Conservation (phyloP, 192 early-diverging fungal species). For the Backusella circina region DNA sequence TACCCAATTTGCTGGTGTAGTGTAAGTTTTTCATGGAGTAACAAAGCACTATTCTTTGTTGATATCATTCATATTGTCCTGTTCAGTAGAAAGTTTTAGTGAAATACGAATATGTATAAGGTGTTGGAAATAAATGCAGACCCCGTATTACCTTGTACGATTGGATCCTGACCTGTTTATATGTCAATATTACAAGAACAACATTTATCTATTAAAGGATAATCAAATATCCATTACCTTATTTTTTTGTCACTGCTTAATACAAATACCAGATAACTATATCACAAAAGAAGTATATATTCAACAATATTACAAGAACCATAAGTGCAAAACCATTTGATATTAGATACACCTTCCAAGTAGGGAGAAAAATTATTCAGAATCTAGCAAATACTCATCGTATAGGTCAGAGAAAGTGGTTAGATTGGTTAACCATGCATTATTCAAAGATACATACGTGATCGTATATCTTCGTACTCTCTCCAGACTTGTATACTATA, state of each 20-base stretch:
- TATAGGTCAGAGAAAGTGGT: not conserved
- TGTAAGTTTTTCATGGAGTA: constrained; percentile 10
- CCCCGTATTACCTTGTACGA: not conserved
- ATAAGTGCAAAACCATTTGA: constrained; percentile 6
- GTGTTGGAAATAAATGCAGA: constrained; percentile 1
- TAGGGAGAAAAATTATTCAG: constrained; percentile 10
- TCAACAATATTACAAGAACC: not conserved
- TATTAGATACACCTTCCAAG: constrained; percentile 16
- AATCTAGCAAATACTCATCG: not conserved
- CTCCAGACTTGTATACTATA: constrained; percentile 8
- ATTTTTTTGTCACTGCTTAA: constrained; percentile 20
- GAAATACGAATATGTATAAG: constrained; percentile 4
- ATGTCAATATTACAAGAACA: not conserved
- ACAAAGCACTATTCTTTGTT: not conserved
- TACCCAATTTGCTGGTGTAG: constrained; percentile 22
- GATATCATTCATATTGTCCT: not conserved
- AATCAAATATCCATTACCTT: not conserved
- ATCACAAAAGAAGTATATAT: not conserved
- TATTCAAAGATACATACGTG: constrained; percentile 34
- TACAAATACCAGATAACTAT: not conserved
- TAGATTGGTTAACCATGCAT: not conserved
- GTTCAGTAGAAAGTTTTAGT: constrained; percentile 23
- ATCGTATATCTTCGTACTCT: constrained; percentile 20
- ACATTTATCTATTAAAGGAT: not conserved
- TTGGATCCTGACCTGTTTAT: not conserved